These are phyloP conservation scores for Pelargonium australe DNA, from an alignment of 441 rosid species.

Conservation along the genomic window DNA sequence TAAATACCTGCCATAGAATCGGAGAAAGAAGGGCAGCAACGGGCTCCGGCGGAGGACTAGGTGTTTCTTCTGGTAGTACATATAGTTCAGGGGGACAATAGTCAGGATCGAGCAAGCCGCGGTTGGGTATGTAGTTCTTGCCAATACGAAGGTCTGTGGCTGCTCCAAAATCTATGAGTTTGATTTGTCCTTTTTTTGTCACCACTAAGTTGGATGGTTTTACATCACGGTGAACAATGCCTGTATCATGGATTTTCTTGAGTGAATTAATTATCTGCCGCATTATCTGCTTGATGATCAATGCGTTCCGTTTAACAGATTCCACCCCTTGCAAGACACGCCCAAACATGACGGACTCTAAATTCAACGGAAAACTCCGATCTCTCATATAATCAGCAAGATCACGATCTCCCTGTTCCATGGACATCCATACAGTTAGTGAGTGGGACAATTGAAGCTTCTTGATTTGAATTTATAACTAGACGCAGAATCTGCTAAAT, in stretches of 20 bases:
- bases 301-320: conserved; percentile 63
- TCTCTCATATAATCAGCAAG: conserved; percentile 89
- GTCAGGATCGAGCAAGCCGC: conserved; percentile 73
- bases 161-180: conserved; percentile 97
- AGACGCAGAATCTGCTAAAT: conserved; percentile 1
- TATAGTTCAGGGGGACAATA: conserved; percentile 89
- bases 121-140: conserved; percentile 70
- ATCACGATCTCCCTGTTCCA: conserved; percentile 70
- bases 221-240: conserved; percentile 88
- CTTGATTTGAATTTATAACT: conserved; percentile 17
- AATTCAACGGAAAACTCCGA: conserved; percentile 72
- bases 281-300: conserved; percentile 88
- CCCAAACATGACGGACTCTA: conserved; percentile 84
- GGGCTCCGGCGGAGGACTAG: conserved; percentile 91
- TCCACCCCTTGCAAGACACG: conserved; percentile 67
- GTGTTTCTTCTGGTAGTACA: conserved; percentile 95
- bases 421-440: conserved; percentile 31
- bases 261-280: conserved; percentile 86
- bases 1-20: conserved; percentile 73
- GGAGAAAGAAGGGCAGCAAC: conserved; percentile 91
- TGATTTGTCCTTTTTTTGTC: conserved; percentile 78
- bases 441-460: conserved; percentile 11
- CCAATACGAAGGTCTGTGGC: conserved; percentile 96
- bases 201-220: conserved; percentile 92
- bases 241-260: conserved; percentile 74